These are phyloP conservation scores for Schizochytrium sp. DNA, from an alignment of 108 stramenopile genomes.

Conservation along the genomic window DNA sequence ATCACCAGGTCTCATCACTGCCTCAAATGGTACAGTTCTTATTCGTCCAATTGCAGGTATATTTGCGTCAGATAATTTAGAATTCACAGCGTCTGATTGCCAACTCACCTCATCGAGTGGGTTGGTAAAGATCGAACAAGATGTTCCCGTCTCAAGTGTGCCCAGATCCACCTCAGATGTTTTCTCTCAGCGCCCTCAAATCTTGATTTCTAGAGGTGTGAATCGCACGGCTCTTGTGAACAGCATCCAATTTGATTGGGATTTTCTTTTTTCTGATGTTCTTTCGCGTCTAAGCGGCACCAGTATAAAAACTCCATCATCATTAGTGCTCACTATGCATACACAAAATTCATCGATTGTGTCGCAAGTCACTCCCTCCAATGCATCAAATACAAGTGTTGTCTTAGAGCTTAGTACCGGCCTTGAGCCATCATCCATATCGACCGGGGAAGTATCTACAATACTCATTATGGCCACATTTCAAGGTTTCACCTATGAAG, in stretches of 20 bases:
- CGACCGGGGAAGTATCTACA: background rate
- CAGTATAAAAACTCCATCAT: background rate
- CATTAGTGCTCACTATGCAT: background rate
- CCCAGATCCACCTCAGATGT: background rate
- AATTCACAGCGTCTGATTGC: slow-evolving; percentile 23
- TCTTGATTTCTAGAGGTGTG: background rate
- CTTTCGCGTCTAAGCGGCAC: background rate
- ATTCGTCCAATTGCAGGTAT: background rate
- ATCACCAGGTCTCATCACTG: slow-evolving; percentile 7
- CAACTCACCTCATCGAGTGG: slow-evolving; percentile 2
- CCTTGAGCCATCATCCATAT: background rate
- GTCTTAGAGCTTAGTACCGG: background rate
- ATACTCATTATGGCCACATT: background rate
- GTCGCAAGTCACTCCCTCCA: background rate
- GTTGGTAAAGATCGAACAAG: background rate
- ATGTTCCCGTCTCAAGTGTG: too few species aligned
- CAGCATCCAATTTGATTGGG: slow-evolving; percentile 2
- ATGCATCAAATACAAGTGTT: background rate
- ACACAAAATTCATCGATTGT: background rate
- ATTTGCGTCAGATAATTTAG: background rate
- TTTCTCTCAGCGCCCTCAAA: background rate
- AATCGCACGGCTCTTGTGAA: slow-evolving; percentile 7
- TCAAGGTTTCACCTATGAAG: background rate
- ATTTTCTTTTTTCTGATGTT: background rate
- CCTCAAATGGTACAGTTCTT: background rate